phyloP scores from a whole-genome alignment of 495 filamentous ascomycete genomes.

The Talaromyces ruber region DNA sequence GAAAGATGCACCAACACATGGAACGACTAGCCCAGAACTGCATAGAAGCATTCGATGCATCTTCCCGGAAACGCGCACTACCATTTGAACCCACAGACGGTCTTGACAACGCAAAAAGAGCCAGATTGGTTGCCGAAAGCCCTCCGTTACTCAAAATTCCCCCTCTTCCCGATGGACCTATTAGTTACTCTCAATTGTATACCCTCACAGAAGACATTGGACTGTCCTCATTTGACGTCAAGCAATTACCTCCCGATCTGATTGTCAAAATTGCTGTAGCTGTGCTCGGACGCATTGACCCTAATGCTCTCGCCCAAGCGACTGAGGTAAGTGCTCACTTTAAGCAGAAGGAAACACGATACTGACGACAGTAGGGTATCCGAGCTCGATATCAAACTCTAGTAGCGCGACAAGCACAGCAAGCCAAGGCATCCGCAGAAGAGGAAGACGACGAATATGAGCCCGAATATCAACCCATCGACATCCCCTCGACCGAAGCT shows the following conservation, averaged over 20 bases:
- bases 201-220: conserved; percentile 69
- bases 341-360: conserved; percentile 3
- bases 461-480: conserved; percentile 66
- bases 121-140: conserved; percentile 51
- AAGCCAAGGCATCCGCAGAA: conserved; percentile 38
- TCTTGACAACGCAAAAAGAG: conserved; percentile 59
- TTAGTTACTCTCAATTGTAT: conserved; percentile 71
- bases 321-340: conserved; percentile 42
- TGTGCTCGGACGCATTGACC: conserved; percentile 56
- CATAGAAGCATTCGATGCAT: conserved; percentile 62
- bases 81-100: conserved; percentile 61
- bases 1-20: conserved; percentile 72
- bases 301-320: conserved; percentile 54
- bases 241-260: conserved; percentile 61
- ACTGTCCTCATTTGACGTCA: conserved; percentile 73
- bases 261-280: conserved; percentile 69
- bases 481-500: conserved; percentile 61
- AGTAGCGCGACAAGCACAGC: conserved; percentile 31
- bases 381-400: conserved; percentile 38
- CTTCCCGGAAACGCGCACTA: conserved; percentile 63
- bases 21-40: conserved; percentile 68
- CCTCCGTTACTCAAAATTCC: conserved; percentile 48
- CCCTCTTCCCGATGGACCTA: conserved; percentile 62
- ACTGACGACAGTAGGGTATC: conserved; percentile 33
- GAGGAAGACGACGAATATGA: conserved; percentile 89